These are phyloP conservation scores for Schwanniomyces occidentalis DNA, from an alignment of 805 yeast genomes.

Conservation along the genomic window DNA sequence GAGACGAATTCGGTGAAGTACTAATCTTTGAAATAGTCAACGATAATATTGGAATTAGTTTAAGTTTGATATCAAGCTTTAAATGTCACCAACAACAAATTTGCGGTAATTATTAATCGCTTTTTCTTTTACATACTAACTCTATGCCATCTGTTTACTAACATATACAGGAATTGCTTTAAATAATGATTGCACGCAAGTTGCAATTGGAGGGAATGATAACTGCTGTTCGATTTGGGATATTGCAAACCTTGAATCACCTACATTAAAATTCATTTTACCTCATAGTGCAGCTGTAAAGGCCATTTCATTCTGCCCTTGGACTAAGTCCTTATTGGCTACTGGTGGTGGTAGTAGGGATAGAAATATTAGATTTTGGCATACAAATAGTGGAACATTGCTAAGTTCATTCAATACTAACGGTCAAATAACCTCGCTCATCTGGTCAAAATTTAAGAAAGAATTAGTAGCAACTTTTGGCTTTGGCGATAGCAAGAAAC, in stretches of 20 bases:
- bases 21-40: conserved; percentile 33
- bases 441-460: conserved; percentile 67
- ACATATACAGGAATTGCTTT: conserved; percentile 54
- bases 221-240: conserved; percentile 81
- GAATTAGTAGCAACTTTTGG: conserved; percentile 84
- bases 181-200: conserved; percentile 49
- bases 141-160: no score
- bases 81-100: conserved; percentile 35
- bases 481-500: conserved; percentile 56
- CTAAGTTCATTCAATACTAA: conserved; percentile 55
- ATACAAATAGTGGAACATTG: conserved; percentile 73
- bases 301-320: conserved; percentile 88
- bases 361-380: conserved; percentile 83
- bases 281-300: conserved; percentile 86
- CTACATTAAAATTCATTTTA: conserved; percentile 48
- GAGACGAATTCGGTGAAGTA: conserved; percentile 67
- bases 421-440: conserved; percentile 76
- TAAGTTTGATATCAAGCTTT: conserved; percentile 15
- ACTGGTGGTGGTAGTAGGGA: conserved; percentile 93
- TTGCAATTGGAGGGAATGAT: conserved; percentile 86
- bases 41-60: conserved; percentile 5
- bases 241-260: conserved; percentile 39
- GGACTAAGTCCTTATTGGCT: conserved; percentile 77
- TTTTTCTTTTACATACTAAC: neutral
- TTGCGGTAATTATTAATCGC: conserved; percentile 31